Conservation (phyloP, 352 stramenopile species). For the Pythium volutum region DNA sequence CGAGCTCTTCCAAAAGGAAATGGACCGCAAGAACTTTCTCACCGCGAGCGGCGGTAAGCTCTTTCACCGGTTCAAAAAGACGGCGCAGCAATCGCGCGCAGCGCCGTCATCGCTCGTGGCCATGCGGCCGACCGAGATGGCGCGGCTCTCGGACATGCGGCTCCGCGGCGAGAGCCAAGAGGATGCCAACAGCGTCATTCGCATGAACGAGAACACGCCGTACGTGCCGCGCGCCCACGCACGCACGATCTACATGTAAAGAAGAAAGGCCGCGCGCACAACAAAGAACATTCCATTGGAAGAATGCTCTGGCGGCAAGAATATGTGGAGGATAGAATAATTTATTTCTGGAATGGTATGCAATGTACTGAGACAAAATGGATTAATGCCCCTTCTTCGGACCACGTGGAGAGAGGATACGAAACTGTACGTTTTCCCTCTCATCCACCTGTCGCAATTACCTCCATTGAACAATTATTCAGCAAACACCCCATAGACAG, state of each 20-base stretch:
- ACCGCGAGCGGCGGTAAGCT: conserved; percentile 21
- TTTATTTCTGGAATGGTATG: conserved; percentile 8
- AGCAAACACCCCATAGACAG: background rate
- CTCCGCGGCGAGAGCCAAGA: conserved; percentile 14
- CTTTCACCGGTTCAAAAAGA: conserved; percentile 26
- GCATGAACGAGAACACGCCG: conserved; percentile 2
- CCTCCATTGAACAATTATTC: background rate
- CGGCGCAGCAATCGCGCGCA: background rate
- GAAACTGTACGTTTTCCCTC: background rate
- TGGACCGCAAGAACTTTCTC: conserved; percentile 26
- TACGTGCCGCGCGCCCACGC: background rate
- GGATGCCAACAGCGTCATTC: conserved; percentile 16
- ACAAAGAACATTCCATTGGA: conserved; percentile 24
- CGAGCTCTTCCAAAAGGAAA: conserved; percentile 52
- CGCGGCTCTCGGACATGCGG: background rate
- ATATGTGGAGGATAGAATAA: conserved; percentile 8
- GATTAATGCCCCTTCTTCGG: background rate
- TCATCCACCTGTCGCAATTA: no score
- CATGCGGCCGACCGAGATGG: background rate
- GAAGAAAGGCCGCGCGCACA: no score
- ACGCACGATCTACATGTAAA: conserved; percentile 1
- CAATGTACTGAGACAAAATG: background rate
- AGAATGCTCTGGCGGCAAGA: conserved; percentile 9
- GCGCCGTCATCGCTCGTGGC: no score
- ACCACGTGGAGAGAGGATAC: background rate